Evolutionary conservation across 345 rosid genomes (phyloP).

Genomic region (Eucalyptus leucophloia): DNA sequence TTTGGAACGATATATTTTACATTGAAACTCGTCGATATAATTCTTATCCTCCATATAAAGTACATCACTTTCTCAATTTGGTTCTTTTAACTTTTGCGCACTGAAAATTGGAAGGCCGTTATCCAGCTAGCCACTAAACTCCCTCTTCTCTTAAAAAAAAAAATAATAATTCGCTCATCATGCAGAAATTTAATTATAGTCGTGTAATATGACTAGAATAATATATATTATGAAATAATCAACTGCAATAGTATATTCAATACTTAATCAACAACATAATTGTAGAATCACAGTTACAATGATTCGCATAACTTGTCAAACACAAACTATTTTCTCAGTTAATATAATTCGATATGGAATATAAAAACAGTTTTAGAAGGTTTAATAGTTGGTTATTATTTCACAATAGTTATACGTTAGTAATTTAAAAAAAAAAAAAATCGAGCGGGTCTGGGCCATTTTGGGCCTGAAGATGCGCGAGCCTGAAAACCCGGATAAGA

Average conservation of each 20-base stretch:
- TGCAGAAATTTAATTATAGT: not conserved
- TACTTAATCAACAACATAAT: not conserved
- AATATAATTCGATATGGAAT: not conserved
- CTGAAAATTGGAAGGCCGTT: not conserved
- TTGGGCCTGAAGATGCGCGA: not conserved
- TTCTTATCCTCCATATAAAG: not conserved
- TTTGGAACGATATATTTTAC: not conserved
- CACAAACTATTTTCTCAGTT: not conserved
- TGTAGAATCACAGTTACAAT: not conserved
- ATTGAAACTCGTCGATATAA: not conserved
- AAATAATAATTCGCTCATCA: accelerated
- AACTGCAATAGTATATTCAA: not conserved
- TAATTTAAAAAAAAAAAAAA: too few species aligned
- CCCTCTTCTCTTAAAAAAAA: not conserved
- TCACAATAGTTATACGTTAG: not conserved
- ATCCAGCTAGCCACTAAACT: not conserved
- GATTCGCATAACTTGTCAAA: not conserved
- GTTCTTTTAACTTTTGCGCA: not conserved
- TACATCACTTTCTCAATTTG: not conserved
- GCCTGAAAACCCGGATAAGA: not conserved
- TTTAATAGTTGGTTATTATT: not conserved
- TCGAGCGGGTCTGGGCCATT: not conserved
- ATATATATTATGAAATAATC: not conserved
- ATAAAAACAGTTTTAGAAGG: not conserved
- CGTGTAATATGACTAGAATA: not conserved